phyloP scores from a whole-genome alignment of 495 filamentous ascomycete species.

The Xylaria cubensis region DNA sequence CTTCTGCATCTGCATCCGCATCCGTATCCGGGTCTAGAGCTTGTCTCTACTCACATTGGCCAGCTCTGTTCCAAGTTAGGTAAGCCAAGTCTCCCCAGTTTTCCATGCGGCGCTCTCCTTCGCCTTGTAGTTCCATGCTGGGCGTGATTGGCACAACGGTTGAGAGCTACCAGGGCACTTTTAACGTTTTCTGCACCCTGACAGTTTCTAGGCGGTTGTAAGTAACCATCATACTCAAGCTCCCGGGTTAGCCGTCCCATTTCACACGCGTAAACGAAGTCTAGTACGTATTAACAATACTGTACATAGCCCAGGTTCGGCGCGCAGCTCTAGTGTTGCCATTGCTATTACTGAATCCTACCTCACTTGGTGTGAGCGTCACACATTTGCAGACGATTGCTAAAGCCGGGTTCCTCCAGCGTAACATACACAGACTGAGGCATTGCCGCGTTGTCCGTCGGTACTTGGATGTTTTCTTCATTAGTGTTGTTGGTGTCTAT shows the following conservation, averaged over 20 bases:
- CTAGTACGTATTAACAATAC: conserved; percentile 2
- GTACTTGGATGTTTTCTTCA: background rate
- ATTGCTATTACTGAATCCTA: background rate
- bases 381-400: conserved; percentile 1
- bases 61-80: conserved; percentile 8
- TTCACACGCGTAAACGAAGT: conserved; percentile 19
- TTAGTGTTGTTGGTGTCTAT: background rate
- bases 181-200: conserved; percentile 8
- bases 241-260: conserved; percentile 15
- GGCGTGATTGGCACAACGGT: conserved; percentile 19
- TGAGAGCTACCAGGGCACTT: background rate
- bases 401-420: background rate
- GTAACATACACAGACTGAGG: background rate
- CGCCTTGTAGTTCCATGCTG: background rate
- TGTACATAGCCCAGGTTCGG: conserved; percentile 3
- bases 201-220: conserved; percentile 4
- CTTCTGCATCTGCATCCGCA: conserved; percentile 9
- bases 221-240: background rate
- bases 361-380: conserved; percentile 10
- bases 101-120: conserved; percentile 7
- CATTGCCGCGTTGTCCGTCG: background rate
- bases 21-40: background rate
- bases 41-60: background rate
- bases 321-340: background rate
- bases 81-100: conserved; percentile 22